Percentiles rank a stretch among this genome's conserved stretches.
phyloP scores from a whole-genome alignment of 2,329 filamentous ascomycete species.

The Cladosporium sp. region DNA sequence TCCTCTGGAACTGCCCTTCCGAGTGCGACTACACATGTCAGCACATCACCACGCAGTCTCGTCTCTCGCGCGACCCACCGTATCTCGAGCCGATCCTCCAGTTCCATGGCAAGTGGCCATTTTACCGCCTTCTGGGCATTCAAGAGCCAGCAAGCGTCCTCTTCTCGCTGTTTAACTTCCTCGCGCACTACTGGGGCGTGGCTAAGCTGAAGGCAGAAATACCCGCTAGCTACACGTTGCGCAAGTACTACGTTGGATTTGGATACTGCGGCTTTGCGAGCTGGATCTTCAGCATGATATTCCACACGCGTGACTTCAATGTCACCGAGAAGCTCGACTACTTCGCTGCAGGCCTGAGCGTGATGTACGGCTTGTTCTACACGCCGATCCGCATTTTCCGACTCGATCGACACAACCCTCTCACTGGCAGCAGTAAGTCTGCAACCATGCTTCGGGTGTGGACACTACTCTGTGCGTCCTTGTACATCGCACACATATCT shows the following conservation, averaged over 20 bases:
- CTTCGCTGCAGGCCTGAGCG: constrained; percentile 83
- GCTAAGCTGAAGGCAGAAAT: constrained; percentile 64
- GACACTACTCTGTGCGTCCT: constrained; percentile 65
- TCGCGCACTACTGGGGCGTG: constrained; percentile 77
- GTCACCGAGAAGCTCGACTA: constrained; percentile 94
- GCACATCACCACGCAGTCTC: constrained; percentile 75
- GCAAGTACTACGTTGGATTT: constrained; percentile 74
- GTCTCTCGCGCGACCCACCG: constrained; percentile 60
- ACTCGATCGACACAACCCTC: constrained; percentile 57
- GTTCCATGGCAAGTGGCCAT: constrained; percentile 99
- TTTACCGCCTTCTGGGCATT: constrained; percentile 82
- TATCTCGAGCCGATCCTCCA: constrained; percentile 70
- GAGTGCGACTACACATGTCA: constrained; percentile 99
- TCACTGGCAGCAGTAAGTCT: constrained; percentile 15
- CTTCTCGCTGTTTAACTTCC: constrained; percentile 88
- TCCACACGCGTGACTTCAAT: constrained; percentile 83
- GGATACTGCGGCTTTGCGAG: constrained; percentile 75
- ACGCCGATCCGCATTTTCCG: constrained; percentile 77
- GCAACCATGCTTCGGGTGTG: constrained; percentile 62
- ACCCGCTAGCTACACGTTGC: constrained; percentile 68
- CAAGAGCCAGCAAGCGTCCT: constrained; percentile 93
- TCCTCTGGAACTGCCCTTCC: constrained; percentile 85
- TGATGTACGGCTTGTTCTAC: constrained; percentile 89
- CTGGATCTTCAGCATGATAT: constrained; percentile 86
- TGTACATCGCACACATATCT: constrained; percentile 73